Conservation (phyloP, 352 stramenopile species). For the Globisporangium emineosum region DNA sequence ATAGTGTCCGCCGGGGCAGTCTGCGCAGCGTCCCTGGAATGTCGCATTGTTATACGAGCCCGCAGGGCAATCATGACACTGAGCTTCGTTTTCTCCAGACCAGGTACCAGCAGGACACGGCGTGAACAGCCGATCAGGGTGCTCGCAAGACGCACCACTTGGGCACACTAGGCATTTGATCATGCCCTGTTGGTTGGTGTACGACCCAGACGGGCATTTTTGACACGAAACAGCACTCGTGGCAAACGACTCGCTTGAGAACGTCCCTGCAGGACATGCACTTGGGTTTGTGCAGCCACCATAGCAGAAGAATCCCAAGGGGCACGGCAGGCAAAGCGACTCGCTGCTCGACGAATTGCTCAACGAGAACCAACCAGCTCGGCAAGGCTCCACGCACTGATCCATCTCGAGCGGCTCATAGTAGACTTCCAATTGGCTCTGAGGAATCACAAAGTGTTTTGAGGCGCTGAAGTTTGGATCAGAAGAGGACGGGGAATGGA, state of each 20-base stretch:
- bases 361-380: conserved; percentile 47
- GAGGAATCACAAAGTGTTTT: conserved; percentile 29
- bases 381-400: conserved; percentile 45
- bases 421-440: conserved; percentile 47
- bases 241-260: conserved; percentile 33
- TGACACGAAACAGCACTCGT: conserved; percentile 24
- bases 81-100: conserved; percentile 25
- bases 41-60: conserved; percentile 33
- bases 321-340: conserved; percentile 41
- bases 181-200: conserved; percentile 31
- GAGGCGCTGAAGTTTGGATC: conserved; percentile 42
- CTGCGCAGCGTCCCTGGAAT: conserved; percentile 28
- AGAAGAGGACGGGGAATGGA: conserved; percentile 31
- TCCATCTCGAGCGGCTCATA: conserved; percentile 47
- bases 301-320: conserved; percentile 43
- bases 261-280: conserved; percentile 41
- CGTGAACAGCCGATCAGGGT: conserved; percentile 13
- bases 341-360: conserved; percentile 30
- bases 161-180: conserved; percentile 38
- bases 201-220: conserved; percentile 41
- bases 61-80: conserved; percentile 47
- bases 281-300: conserved; percentile 37
- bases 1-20: conserved; percentile 48
- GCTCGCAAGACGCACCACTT: conserved; percentile 30
- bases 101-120: conserved; percentile 58